Base-by-base conservation (phyloP, 1,284 basidiomycete genomes). In the Jaminaea rosea region DNA sequence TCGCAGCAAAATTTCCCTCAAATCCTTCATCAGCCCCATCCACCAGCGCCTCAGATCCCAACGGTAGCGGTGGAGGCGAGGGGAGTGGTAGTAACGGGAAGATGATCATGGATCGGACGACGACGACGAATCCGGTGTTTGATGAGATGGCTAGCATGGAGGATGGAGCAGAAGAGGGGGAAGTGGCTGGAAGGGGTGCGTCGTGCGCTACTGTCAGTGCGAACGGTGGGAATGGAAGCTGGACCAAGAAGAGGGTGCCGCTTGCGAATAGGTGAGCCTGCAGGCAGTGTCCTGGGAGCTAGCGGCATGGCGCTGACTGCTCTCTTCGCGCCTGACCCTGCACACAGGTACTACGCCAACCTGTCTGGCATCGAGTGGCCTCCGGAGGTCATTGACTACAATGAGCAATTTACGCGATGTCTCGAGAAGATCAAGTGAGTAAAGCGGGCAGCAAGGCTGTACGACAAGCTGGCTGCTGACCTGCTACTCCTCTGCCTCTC, bases 401-500 rank as follows among this genome's bases (percentile, higher is more conserved):
- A 99, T 74, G 83, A 84, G 47, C 79, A 82, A 11, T 97, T 98
- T 76, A 98, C 94, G 1, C 84, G 84, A 60, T 77, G 84, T 11
- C 80, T 99, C 3, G 86, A 94, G 53, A 79, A 82, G 37, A 94
- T 99, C 79, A 98, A 99, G n/a, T n/a, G n/a, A n/a, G n/a, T n/a
- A n/a, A n/a, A n/a, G n/a, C n/a, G n/a, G n/a, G n/a, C n/a, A n/a
- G n/a, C n/a, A n/a, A n/a, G n/a, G n/a, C n/a, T n/a, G n/a, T n/a
- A n/a, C n/a, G n/a, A n/a, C n/a, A n/a, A n/a, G n/a, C n/a, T n/a
- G n/a, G n/a, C n/a, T n/a, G n/a, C n/a, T n/a, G n/a, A n/a, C n/a
- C n/a, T n/a, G n/a, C n/a, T n/a, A n/a, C n/a, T n/a, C n/a, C n/a
- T n/a, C n/a, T n/a, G n/a, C n/a, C n/a, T n/a, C n/a, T n/a, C n/a